Base-by-base conservation (phyloP, 2,329 filamentous ascomycete genomes). In the Escovopsis sp. region DNA sequence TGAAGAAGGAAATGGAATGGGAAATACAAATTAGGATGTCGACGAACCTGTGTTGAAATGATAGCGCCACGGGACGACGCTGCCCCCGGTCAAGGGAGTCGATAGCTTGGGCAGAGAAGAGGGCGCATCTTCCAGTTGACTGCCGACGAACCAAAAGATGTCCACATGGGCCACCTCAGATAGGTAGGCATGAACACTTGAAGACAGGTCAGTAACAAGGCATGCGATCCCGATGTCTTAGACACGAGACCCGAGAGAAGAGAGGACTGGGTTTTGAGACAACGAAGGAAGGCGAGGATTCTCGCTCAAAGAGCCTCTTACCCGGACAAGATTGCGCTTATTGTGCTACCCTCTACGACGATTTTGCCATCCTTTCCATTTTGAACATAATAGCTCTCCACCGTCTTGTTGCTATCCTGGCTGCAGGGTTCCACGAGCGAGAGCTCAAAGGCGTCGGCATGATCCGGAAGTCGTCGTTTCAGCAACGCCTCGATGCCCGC, bases 141-240 rank as follows among this genome's bases (percentile, higher is more conserved):
- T 49, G 12, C 49, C 49, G 11, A 48, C n/a, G 33, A 34, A 51
- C 49, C 49, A 51, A 45, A 46, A 51, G 26, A 51, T 51, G 26
- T 51, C 49, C 12, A 48, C 48, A 26, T 50, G 47, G 15, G 40
- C 48, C 28, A 43, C 45, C 28, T 45, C 39, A 4, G 48, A 41
- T 6, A 51, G 39, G 35, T 49, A 51, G n/a, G 44, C 43, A 41
- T 51, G 49, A 32, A 51, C 45, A 6, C 49, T 51, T 12, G 9
- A 19, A 1, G 7, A 23, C 12, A 10, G 30, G 19, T 37, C 33
- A 30, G 28, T 18, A 34, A 30, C 30, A 38, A 37, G 26, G 33
- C 15, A 40, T 11, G 38, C 44, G 10, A 18, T n/a, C 26, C n/a
- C 38, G 10, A 30, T 10, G 15, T 6, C 11, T 33, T 12, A 12